phyloP scores from a whole-genome alignment of 805 yeast species.

The Starmerella powellii region DNA sequence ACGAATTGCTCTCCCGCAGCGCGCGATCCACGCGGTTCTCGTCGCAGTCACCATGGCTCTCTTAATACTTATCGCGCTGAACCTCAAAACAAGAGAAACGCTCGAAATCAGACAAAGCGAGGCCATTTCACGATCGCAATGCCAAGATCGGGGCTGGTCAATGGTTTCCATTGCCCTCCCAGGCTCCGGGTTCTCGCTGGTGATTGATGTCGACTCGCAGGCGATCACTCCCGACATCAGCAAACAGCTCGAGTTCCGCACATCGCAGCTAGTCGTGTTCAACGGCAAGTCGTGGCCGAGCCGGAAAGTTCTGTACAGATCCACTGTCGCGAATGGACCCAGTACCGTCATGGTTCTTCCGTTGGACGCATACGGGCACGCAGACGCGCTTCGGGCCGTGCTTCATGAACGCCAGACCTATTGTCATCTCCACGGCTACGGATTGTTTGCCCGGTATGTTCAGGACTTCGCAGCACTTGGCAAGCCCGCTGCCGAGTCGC shows the following conservation, averaged over 20 bases:
- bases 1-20: no score
- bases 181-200: conserved; percentile 1
- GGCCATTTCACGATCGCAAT: no score
- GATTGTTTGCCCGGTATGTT: conserved; percentile 66
- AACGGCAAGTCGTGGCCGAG: conserved; percentile 21
- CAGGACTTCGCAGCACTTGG: conserved; percentile 50
- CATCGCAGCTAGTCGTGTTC: conserved; percentile 23
- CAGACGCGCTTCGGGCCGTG: conserved; percentile 44
- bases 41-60: no score
- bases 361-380: conserved; percentile 59
- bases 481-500: conserved; percentile 24
- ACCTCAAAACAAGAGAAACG: no score
- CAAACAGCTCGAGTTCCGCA: conserved; percentile 22
- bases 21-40: no score
- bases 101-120: background rate
- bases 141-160: no score
- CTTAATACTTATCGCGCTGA: no score
- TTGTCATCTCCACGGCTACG: conserved; percentile 63
- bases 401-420: conserved; percentile 76
- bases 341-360: conserved; percentile 58
- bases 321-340: conserved; percentile 20
- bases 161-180: background rate
- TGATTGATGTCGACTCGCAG: conserved; percentile 8
- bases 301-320: conserved; percentile 18
- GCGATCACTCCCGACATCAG: conserved; percentile 24